phyloP scores from a whole-genome alignment of 148 eudicot species.

The Camellia lanceoleosa region DNA sequence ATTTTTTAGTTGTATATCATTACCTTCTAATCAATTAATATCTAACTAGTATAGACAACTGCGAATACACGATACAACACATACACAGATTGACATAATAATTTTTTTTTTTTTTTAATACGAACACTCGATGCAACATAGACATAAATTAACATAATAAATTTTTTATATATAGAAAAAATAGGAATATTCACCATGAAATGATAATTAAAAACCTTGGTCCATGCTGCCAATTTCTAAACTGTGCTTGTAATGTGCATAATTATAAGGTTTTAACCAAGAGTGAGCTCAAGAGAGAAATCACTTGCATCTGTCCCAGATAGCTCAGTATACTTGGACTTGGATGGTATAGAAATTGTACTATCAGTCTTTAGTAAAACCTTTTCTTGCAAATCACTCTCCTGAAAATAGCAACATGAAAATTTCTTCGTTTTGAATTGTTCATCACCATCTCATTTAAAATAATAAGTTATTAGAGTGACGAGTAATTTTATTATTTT shows the following conservation, averaged over 20 bases:
- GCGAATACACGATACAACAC: no score
- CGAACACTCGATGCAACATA: not conserved
- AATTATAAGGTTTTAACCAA: constrained; percentile 14
- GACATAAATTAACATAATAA: no score
- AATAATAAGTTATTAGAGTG: no score
- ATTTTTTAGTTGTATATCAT: no score
- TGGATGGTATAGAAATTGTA: not conserved
- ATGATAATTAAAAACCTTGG: not conserved
- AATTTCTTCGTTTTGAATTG: not conserved
- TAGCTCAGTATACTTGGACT: not conserved
- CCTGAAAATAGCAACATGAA: not conserved
- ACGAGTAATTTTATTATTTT: no score
- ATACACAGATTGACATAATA: no score
- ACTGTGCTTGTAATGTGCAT: not conserved
- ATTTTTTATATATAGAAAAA: no score
- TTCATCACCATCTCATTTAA: no score
- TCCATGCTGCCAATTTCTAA: not conserved
- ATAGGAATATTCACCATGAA: not conserved
- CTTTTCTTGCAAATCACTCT: not conserved
- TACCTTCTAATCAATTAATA: no score
- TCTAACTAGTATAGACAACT: no score
- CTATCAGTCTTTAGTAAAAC: not conserved
- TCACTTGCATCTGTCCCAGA: constrained; percentile 13
- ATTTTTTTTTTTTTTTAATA: no score
- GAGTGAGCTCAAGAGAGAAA: constrained; percentile 41